A percentile compares a stretch with the other conserved stretches of the same genome.
Evolutionary conservation across 2,329 filamentous ascomycete species (phyloP).

Genomic region (Aspergillus piperis): DNA sequence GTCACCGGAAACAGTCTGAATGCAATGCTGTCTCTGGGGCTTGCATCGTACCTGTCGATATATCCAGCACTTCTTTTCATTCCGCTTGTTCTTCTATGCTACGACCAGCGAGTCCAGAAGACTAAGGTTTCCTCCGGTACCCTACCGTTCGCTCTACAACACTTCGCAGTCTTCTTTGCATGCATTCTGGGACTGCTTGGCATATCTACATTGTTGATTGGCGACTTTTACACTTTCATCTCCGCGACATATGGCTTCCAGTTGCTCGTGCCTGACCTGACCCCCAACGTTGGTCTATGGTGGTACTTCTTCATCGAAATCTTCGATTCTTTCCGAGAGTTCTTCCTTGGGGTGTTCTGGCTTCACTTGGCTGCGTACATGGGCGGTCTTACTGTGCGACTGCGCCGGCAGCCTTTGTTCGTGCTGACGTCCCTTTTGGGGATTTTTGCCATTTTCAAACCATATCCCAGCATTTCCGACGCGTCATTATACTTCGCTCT

Average conservation of each 20-base stretch:
- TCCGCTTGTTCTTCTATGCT: conserved; percentile 77
- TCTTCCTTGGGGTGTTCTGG: conserved; percentile 98
- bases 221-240: conserved; percentile 82
- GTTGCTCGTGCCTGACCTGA: conserved; percentile 84
- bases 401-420: conserved; percentile 83
- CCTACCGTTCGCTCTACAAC: conserved; percentile 56
- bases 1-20: conserved; percentile 71
- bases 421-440: conserved; percentile 82
- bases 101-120: conserved; percentile 60
- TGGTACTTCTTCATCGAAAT: conserved; percentile 99
- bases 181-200: conserved; percentile 65
- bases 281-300: conserved; percentile 94
- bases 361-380: conserved; percentile 90
- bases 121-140: conserved; percentile 33
- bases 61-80: conserved; percentile 86
- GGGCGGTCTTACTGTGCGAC: conserved; percentile 76
- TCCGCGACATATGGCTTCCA: conserved; percentile 90
- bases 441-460: conserved; percentile 93
- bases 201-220: conserved; percentile 72
- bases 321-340: conserved; percentile 96
- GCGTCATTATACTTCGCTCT: conserved; percentile 81
- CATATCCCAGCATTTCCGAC: conserved; percentile 91
- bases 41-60: conserved; percentile 88
- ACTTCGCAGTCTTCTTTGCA: conserved; percentile 55
- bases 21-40: conserved; percentile 79